Percentiles rank a stretch among this genome's conserved stretches.
phyloP scores from a whole-genome alignment of 108 stramenopile species.

The Cyclotella atomus region DNA sequence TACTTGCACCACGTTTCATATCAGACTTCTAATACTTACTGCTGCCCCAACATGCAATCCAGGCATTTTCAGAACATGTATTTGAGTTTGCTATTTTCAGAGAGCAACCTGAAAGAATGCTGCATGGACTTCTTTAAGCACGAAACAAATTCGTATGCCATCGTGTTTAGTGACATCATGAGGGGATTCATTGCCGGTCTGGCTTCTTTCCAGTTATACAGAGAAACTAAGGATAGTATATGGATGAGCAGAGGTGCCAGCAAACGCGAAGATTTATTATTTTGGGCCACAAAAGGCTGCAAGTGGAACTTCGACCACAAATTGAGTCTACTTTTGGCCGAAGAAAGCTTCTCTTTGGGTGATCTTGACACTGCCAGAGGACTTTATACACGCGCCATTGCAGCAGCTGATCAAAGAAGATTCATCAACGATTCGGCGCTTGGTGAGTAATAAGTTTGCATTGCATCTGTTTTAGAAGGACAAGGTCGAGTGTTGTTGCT shows the following conservation, averaged over 20 bases:
- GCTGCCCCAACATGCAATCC: no score
- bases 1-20: no score
- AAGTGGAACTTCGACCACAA: constrained; percentile 34
- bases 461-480: no score
- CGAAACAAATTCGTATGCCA: neutral
- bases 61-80: neutral
- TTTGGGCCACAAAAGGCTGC: constrained; percentile 1
- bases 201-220: constrained; percentile 7
- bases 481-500: no score
- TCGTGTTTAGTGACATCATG: neutral
- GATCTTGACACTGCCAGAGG: constrained; percentile 9
- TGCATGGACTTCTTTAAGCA: neutral
- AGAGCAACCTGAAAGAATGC: constrained; percentile 3
- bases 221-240: neutral
- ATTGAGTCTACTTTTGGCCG: constrained; percentile 14
- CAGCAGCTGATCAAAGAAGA: constrained; percentile 6
- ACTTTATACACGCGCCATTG: constrained; percentile 19
- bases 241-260: neutral
- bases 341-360: constrained; percentile 7
- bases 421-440: constrained; percentile 31
- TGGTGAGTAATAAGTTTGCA: no score
- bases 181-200: constrained; percentile 13
- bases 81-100: neutral
- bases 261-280: neutral
- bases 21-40: no score